A percentile compares a stretch with the other conserved stretches of the same genome.
Conservation (phyloP, 345 rosid genomes). For the Pistacia atlantica region DNA sequence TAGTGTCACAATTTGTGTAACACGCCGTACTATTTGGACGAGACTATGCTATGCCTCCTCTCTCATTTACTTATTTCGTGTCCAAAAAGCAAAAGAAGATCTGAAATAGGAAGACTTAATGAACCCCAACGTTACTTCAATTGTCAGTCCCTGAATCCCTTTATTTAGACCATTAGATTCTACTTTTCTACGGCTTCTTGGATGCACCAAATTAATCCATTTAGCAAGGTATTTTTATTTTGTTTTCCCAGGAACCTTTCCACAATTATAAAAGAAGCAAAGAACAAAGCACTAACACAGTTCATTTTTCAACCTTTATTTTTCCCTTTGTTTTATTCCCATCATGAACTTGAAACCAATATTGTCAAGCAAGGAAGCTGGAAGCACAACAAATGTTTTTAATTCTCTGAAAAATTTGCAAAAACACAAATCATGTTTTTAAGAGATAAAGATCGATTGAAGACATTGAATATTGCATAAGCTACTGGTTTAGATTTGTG, state of each 20-base stretch:
- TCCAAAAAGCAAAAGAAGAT: no score
- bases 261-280: background rate
- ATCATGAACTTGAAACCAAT: background rate
- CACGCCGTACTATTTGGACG: no score
- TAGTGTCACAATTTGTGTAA: no score
- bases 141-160: no score
- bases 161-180: background rate
- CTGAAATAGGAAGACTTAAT: no score
- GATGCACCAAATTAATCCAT: conserved; percentile 4
- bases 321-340: conserved; percentile 22
- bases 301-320: background rate
- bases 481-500: conserved; percentile 17
- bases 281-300: background rate
- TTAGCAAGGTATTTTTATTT: conserved; percentile 4
- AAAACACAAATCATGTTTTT: background rate
- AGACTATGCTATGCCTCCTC: no score
- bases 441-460: background rate
- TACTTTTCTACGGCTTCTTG: conserved; percentile 12
- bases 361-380: background rate
- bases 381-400: background rate
- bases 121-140: no score
- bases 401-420: background rate
- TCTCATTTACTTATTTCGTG: no score
- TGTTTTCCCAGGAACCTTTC: background rate
- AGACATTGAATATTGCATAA: background rate